Conservation (phyloP, 345 rosid species). For the Lepidium didymum region DNA sequence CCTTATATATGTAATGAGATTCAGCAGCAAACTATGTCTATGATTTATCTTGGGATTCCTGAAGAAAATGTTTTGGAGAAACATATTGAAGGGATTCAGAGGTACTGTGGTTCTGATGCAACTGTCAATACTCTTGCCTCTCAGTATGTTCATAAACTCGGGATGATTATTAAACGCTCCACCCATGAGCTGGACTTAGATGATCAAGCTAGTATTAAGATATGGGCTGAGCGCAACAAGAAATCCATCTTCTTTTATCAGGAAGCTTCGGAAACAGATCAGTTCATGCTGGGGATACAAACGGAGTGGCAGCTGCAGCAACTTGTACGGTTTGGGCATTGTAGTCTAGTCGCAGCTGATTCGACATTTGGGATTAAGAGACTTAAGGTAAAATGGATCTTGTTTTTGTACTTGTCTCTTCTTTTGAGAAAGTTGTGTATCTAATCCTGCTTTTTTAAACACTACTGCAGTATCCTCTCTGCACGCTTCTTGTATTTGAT, state of each 20-base stretch:
- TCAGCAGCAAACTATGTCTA: conserved; percentile 83
- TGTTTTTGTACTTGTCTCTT: not conserved
- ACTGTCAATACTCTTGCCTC: conserved; percentile 70
- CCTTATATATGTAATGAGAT: conserved; percentile 83
- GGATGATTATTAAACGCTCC: conserved; percentile 79
- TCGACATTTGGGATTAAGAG: conserved; percentile 87
- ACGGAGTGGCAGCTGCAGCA: conserved; percentile 97
- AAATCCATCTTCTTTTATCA: conserved; percentile 84
- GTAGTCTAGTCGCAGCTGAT: conserved; percentile 73
- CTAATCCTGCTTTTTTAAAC: conserved; percentile 14
- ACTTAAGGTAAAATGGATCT: conserved; percentile 52
- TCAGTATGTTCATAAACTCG: conserved; percentile 86
- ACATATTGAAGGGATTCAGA: conserved; percentile 88
- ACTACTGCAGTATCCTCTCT: conserved; percentile 65
- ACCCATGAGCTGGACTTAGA: conserved; percentile 88
- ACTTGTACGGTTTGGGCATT: conserved; percentile 81
- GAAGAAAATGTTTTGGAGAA: conserved; percentile 91
- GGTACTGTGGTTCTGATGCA: conserved; percentile 70
- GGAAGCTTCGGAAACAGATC: conserved; percentile 60
- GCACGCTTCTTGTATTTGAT: conserved; percentile 86
- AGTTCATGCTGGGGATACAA: conserved; percentile 87
- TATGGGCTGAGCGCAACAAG: conserved; percentile 87
- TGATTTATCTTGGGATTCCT: conserved; percentile 94
- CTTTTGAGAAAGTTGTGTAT: not conserved
- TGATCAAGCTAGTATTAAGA: conserved; percentile 82